Evolutionary conservation across 2,329 filamentous ascomycete genomes (phyloP).

Genomic region (Cladosporium sp.): DNA sequence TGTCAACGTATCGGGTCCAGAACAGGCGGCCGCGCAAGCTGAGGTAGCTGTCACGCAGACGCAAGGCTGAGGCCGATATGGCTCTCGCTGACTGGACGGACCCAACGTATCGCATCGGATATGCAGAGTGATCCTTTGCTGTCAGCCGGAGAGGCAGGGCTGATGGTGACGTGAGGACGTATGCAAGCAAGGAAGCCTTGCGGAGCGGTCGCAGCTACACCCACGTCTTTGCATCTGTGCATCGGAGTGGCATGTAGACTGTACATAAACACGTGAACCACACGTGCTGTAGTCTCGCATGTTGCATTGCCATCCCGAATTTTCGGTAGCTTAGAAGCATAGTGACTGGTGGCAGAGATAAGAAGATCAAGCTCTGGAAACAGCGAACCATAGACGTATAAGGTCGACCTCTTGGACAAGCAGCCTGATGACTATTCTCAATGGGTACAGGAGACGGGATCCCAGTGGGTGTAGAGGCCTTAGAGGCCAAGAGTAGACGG

Average conservation of each 20-base stretch:
- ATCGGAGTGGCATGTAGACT: background rate
- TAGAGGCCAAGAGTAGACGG: too few relatives aligned
- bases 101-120: background rate
- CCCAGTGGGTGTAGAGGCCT: background rate
- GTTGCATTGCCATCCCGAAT: background rate
- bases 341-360: too few relatives aligned
- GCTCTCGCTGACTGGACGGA: constrained; percentile 6
- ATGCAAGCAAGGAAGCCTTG: background rate
- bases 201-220: background rate
- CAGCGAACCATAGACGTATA: too few relatives aligned
- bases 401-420: constrained; percentile 19
- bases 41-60: background rate
- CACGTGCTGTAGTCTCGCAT: background rate
- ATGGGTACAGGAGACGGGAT: constrained; percentile 18
- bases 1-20: background rate
- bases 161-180: background rate
- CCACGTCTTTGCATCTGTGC: background rate
- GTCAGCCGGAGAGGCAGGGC: background rate
- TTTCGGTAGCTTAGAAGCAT: background rate
- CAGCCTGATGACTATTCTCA: constrained; percentile 21
- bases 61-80: constrained; percentile 1
- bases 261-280: background rate
- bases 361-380: too few relatives aligned
- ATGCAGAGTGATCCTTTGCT: constrained; percentile 5
- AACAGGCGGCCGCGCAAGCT: constrained; percentile 5